A percentile compares a stretch with the other conserved stretches of the same genome.
These are phyloP conservation scores for Parascedosporium putredinis DNA, from an alignment of 2,329 filamentous ascomycete species.

Conservation along the genomic window DNA sequence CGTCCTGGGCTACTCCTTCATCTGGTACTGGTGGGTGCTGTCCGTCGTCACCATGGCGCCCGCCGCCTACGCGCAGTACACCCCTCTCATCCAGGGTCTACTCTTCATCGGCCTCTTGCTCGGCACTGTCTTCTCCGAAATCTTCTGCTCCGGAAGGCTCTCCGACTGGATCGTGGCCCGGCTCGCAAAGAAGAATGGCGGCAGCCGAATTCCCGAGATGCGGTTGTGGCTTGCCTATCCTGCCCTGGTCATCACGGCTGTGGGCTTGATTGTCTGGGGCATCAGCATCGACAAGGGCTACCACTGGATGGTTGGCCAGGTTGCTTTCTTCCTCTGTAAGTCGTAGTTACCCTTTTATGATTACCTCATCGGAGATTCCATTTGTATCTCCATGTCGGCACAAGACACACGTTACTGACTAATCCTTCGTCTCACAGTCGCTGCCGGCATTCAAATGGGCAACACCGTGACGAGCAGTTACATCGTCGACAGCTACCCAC, in stretches of 20 bases:
- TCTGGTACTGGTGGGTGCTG: slow-evolving; percentile 48
- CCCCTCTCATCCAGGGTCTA: slow-evolving; percentile 39
- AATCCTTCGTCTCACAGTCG: slow-evolving; percentile 32
- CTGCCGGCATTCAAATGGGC: slow-evolving; percentile 44
- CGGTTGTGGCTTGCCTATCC: slow-evolving; percentile 46
- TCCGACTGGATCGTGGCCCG: slow-evolving; percentile 40
- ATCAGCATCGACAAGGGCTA: slow-evolving; percentile 39
- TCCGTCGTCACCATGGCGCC: slow-evolving; percentile 42
- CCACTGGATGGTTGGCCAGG: slow-evolving; percentile 47
- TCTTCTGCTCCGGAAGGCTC: slow-evolving; percentile 39
- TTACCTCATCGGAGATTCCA: no score
- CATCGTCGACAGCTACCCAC: slow-evolving; percentile 43
- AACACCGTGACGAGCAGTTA: slow-evolving; percentile 43
- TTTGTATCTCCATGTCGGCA: not conserved
- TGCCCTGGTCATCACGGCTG: slow-evolving; percentile 32
- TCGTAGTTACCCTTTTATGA: slow-evolving; percentile 2
- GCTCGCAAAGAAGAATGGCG: slow-evolving; percentile 31
- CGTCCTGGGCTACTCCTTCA: slow-evolving; percentile 38
- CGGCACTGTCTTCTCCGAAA: slow-evolving; percentile 39
- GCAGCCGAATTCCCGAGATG: slow-evolving; percentile 39
- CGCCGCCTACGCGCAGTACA: slow-evolving; percentile 37
- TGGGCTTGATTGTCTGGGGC: slow-evolving; percentile 44
- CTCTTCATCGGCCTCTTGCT: slow-evolving; percentile 43
- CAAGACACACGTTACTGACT: not conserved
- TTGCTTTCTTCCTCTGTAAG: slow-evolving; percentile 44